Evolutionary conservation across 2,329 filamentous ascomycete genomes (phyloP), one percentile per base, ranked within the genome.

Genomic region (Stemphylium lycopersici): DNA sequence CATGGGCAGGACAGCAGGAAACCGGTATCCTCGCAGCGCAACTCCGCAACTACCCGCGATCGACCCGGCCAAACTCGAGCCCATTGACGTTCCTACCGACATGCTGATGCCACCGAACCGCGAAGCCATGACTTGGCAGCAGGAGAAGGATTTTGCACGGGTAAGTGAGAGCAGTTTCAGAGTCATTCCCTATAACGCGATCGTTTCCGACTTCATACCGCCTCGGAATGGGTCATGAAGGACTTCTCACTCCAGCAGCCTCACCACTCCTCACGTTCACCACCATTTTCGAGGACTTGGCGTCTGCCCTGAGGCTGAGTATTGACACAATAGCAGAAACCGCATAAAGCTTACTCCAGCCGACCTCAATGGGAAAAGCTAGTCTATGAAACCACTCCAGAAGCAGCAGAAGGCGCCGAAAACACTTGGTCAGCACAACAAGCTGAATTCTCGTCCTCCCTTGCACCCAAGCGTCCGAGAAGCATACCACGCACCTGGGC

Each of bases 71-170:
- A 38, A 42, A n/a, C 31, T 10, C 32, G 13, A n/a, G 12, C 7
- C 32, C 18, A 11, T 34, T 6, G 11, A 42, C 0, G 7, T 48
- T n/a, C 29, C 45, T 3, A 12, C 41, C 29, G 10, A 44, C n/a
- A 31, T 34, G 24, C 2, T 36, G 11, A 46, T 13, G 32, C 13
- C 48, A 16, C 32, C 37, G 8, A 20, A 37, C 6, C 42, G n/a
- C 2, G 52, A 60, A n/a, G 6, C 34, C 8, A 46, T 63, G 48
- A 66, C 62, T 8, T 63, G 60, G 65, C 62, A 68, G 37, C 64
- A 69, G 32, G 4, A 62, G 42, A 20, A 65, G 33, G 48, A 55
- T 6, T 59, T 63, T 20, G 24, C 13, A 4, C 37, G 11, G 7
- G 67, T 66, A 60, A 52, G 66, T 65, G 32, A 63, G 47, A 37